phyloP scores from a whole-genome alignment of 1,284 basidiomycete species.

The Ceratobasidium sp. region DNA sequence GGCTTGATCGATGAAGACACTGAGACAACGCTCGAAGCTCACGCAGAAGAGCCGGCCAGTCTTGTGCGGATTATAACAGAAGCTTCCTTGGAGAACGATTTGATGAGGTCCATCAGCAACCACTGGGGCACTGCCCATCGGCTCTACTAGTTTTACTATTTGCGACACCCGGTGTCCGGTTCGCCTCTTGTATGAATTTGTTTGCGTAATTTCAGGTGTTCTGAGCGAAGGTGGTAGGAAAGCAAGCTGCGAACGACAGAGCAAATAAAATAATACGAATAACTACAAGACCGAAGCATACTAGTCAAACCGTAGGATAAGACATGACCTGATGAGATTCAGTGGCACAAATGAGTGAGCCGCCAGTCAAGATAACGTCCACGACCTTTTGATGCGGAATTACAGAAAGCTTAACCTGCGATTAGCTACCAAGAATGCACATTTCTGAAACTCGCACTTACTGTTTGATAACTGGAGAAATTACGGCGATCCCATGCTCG shows the following conservation, averaged over 20 bases:
- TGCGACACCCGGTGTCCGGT: background rate
- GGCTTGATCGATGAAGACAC: background rate
- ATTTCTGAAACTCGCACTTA: background rate
- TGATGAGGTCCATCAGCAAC: constrained; percentile 10
- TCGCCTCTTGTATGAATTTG: background rate
- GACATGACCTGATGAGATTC: constrained; percentile 34
- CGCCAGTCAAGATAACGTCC: constrained; percentile 6
- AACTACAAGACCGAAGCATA: background rate
- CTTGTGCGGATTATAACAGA: constrained; percentile 31
- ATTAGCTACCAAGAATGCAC: background rate
- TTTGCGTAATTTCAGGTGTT: background rate
- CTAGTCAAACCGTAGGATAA: constrained; percentile 30
- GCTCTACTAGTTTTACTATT: background rate
- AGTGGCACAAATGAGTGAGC: constrained; percentile 26
- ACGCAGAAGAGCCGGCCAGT: background rate
- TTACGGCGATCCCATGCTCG: constrained; percentile 37
- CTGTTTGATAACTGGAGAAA: constrained; percentile 24
- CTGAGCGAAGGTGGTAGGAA: too few relatives aligned
- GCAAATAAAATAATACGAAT: constrained; percentile 27
- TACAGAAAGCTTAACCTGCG: background rate
- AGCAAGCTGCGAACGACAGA: background rate
- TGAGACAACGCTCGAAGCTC: background rate
- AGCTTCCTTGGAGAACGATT: constrained; percentile 15
- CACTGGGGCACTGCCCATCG: constrained; percentile 27
- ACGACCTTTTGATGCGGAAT: constrained; percentile 32